Evolutionary conservation across 352 stramenopile species (phyloP).

Genomic region (Globisporangium cederbergense): DNA sequence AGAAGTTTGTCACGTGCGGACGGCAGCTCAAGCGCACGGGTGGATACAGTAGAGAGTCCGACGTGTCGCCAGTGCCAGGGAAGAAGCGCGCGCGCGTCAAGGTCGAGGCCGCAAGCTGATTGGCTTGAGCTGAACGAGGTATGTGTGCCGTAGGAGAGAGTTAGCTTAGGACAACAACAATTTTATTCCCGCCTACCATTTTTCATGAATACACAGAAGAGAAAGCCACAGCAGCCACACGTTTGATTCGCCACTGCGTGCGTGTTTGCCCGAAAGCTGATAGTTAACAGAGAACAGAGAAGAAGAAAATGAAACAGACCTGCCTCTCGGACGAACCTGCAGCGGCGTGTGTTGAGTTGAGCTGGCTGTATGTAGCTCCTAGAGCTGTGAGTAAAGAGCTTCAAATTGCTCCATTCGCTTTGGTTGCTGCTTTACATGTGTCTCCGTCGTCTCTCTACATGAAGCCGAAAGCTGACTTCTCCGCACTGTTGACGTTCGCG

Average conservation of each 20-base stretch:
- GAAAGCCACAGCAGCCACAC: background rate
- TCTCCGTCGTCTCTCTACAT: conserved; percentile 58
- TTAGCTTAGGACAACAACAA: background rate
- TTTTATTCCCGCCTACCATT: background rate
- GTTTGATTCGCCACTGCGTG: background rate
- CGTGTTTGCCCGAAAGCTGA: background rate
- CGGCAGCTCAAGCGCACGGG: conserved; percentile 31
- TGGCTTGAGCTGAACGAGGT: background rate
- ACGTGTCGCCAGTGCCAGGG: background rate
- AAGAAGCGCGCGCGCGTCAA: conserved; percentile 23
- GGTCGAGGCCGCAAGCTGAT: background rate
- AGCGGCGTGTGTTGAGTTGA: background rate
- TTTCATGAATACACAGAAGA: conserved; percentile 1
- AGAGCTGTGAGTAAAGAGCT: background rate
- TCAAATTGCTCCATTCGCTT: background rate
- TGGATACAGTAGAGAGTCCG: background rate
- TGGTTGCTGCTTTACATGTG: background rate
- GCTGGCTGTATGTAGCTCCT: background rate
- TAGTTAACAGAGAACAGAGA: conserved; percentile 2
- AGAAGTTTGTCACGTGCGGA: conserved; percentile 43
- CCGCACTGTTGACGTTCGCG: conserved; percentile 9
- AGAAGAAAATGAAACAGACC: background rate
- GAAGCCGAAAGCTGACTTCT: conserved; percentile 86
- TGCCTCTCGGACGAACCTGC: background rate
- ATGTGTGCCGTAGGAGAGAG: conserved; percentile 1